A percentile compares a stretch with the other conserved stretches of the same genome.
These are phyloP conservation scores for Baorangia bicolor DNA, from an alignment of 768 basidiomycete species.

Conservation along the genomic window DNA sequence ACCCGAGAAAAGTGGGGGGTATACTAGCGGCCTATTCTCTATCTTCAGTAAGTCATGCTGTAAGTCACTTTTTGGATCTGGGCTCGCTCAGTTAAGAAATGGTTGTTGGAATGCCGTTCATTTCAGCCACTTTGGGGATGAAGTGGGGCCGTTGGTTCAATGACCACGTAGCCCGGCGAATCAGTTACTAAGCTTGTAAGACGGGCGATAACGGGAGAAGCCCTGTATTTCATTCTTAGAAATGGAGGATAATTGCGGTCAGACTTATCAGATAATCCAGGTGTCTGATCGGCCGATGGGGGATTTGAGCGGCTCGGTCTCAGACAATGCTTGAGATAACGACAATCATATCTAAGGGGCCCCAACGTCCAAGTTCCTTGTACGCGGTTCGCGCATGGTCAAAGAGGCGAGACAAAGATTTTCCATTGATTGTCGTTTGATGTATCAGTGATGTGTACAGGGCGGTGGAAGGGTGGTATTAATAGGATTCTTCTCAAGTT, in stretches of 20 bases:
- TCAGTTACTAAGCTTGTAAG: not conserved
- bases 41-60: not conserved
- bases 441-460: conserved; percentile 1
- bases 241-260: not conserved
- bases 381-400: not conserved
- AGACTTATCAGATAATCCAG: not conserved
- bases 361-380: not conserved
- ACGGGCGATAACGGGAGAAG: conserved; percentile 2
- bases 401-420: not conserved
- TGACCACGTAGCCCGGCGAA: not conserved
- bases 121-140: not conserved
- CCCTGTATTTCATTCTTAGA: not conserved
- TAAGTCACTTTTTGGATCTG: not conserved
- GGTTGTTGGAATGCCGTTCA: not conserved
- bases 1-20: not conserved
- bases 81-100: not conserved
- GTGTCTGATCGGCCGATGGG: conserved; percentile 1
- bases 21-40: too few relatives aligned
- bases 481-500: not conserved
- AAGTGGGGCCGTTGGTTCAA: not conserved
- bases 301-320: conserved; percentile 1
- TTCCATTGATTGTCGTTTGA: not conserved
- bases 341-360: not conserved
- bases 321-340: not conserved
- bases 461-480: not conserved